Percentiles rank a stretch among this genome's conserved stretches.
phyloP scores from a whole-genome alignment of 208 protist species.

The Leishmania lainsoni region DNA sequence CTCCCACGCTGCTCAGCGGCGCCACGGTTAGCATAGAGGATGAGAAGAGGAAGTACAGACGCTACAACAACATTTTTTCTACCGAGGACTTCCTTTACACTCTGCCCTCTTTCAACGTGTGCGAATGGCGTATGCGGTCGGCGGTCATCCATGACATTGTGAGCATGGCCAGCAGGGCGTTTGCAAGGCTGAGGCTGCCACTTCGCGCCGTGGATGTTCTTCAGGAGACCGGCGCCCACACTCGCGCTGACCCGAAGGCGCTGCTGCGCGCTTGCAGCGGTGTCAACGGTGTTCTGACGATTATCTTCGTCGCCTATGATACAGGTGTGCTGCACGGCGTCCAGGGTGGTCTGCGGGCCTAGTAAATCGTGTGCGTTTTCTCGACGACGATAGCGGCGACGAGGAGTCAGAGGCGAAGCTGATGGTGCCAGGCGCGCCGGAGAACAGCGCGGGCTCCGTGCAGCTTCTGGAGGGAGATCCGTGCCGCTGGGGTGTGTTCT shows the following conservation, averaged over 20 bases:
- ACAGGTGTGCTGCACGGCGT: constrained; percentile 78
- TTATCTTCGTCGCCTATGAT: constrained; percentile 80
- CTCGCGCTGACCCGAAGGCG: constrained; percentile 15
- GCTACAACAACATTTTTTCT: constrained; percentile 87
- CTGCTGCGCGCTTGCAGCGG: constrained; percentile 68
- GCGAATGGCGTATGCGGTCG: constrained; percentile 47
- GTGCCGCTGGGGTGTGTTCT: constrained; percentile 66
- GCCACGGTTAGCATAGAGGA: constrained; percentile 45
- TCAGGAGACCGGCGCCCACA: constrained; percentile 15
- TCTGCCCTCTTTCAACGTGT: constrained; percentile 70
- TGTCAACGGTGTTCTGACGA: constrained; percentile 60
- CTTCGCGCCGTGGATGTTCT: constrained; percentile 59
- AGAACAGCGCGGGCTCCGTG: constrained; percentile 43
- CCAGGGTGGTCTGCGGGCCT: constrained; percentile 71
- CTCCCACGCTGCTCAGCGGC: constrained; percentile 44
- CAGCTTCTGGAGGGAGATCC: constrained; percentile 86
- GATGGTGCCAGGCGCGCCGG: constrained; percentile 9
- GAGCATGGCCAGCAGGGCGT: constrained; percentile 63
- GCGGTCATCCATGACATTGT: constrained; percentile 46
- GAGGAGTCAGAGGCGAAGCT: constrained; percentile 5
- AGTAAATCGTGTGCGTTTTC: constrained; percentile 65
- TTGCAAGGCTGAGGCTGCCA: constrained; percentile 63
- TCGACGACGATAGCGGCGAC: constrained; percentile 25
- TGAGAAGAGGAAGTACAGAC: constrained; percentile 62
- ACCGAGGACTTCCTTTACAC: constrained; percentile 87